Conservation (phyloP, 1,139 yeast species). For the Dujonia santamariae region DNA sequence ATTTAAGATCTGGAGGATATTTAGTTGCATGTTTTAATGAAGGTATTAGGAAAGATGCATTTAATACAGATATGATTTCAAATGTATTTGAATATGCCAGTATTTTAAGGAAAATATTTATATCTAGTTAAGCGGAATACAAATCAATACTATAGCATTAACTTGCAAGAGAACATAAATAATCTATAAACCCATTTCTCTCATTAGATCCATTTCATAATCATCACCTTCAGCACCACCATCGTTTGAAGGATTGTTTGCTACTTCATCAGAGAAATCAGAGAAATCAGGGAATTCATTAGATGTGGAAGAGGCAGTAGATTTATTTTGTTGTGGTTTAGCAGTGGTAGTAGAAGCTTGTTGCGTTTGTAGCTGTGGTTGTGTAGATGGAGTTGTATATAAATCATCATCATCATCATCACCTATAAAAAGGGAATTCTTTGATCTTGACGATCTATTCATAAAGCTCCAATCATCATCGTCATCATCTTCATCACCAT, state of each 20-base stretch:
- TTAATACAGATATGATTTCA: conserved; percentile 44
- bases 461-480: conserved; percentile 38
- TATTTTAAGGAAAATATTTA: conserved; percentile 39
- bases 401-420: conserved; percentile 25
- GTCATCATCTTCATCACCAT: conserved; percentile 11
- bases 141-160: not conserved
- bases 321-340: not conserved
- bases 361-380: not conserved
- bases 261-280: conserved; percentile 12
- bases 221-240: conserved; percentile 20
- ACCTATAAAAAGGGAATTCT: conserved; percentile 26
- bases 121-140: conserved; percentile 16
- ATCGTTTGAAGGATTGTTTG: not conserved
- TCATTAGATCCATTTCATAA: conserved; percentile 36
- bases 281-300: conserved; percentile 6
- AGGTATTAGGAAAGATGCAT: conserved; percentile 18
- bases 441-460: conserved; percentile 15
- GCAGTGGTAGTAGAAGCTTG: no score
- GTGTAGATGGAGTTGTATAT: conserved; percentile 1
- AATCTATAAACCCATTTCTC: conserved; percentile 30
- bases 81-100: conserved; percentile 40
- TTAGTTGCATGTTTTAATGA: conserved; percentile 50
- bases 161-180: not conserved
- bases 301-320: no score
- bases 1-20: conserved; percentile 55